Percentiles rank a stretch among this genome's conserved stretches.
These are phyloP conservation scores for Melastoma malabathricum DNA, from an alignment of 345 rosid species.

Conservation along the genomic window DNA sequence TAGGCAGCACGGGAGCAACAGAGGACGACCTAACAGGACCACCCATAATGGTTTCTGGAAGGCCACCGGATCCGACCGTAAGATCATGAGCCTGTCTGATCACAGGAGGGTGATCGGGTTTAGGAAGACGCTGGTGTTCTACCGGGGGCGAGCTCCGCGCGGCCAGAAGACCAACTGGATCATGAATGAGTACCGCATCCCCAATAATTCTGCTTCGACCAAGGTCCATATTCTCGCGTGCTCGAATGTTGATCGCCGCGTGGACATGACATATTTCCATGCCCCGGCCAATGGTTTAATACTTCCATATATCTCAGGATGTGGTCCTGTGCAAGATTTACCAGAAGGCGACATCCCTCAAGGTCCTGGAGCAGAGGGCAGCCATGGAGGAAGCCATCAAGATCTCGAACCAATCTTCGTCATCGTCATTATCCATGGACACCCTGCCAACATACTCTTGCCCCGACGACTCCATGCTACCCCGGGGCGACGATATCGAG, in stretches of 20 bases:
- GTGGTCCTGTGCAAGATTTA: conserved; percentile 85
- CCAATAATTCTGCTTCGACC: conserved; percentile 37
- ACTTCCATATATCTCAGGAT: conserved; percentile 28
- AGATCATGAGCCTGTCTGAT: conserved; percentile 49
- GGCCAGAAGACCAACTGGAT: conserved; percentile 94
- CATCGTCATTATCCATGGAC: no score
- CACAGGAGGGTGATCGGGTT: conserved; percentile 63
- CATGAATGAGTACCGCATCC: conserved; percentile 88
- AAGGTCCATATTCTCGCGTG: conserved; percentile 32
- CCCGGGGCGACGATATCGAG: no score
- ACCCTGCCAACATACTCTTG: no score
- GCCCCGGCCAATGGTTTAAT: no score
- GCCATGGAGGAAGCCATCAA: conserved; percentile 40
- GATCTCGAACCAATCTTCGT: conserved; percentile 1
- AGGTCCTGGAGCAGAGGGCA: conserved; percentile 79
- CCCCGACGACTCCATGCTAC: no score
- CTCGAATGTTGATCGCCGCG: no score
- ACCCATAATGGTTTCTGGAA: conserved; percentile 88
- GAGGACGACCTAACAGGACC: conserved; percentile 83
- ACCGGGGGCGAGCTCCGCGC: conserved; percentile 72
- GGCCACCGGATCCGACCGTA: conserved; percentile 90
- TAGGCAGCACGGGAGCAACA: conserved; percentile 54
- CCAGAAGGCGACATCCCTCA: conserved; percentile 78
- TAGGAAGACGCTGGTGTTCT: conserved; percentile 87
- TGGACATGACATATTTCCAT: no score